phyloP scores from a whole-genome alignment of 371 early-diverging fungal genomes.

The Chytridium lagenaria region DNA sequence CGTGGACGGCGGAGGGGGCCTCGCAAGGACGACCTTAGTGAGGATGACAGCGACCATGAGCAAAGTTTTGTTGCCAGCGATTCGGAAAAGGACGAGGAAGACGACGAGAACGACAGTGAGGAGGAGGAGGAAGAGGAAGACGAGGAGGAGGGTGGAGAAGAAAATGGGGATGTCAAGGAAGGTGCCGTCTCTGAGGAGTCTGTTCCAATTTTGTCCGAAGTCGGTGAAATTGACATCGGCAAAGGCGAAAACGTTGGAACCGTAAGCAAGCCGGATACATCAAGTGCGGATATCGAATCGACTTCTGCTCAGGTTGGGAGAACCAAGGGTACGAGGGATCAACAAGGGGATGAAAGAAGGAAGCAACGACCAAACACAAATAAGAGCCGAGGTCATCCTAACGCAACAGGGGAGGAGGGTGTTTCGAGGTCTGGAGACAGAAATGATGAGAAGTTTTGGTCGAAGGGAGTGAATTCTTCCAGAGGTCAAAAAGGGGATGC shows the following conservation, averaged over 20 bases:
- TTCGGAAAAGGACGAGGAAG: background rate
- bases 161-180: background rate
- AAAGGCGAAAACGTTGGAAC: background rate
- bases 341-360: background rate
- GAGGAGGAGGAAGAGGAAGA: conserved; percentile 6
- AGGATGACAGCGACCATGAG: conserved; percentile 8
- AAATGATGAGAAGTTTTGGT: background rate
- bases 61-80: background rate
- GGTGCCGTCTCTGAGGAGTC: background rate
- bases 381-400: background rate
- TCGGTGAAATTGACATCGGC: background rate
- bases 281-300: background rate
- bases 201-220: background rate
- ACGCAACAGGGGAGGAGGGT: background rate
- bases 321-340: too few species aligned
- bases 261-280: background rate
- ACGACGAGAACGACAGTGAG: conserved; percentile 4
- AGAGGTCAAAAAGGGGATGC: background rate
- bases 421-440: background rate
- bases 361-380: background rate
- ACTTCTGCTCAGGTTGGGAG: background rate
- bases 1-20: conserved; percentile 1
- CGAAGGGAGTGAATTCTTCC: background rate
- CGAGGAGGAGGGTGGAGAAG: background rate
- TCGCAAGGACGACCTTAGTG: conserved; percentile 1